These are phyloP conservation scores for Rhodotorula sp. DNA, from an alignment of 1,284 basidiomycete genomes.

Conservation along the genomic window DNA sequence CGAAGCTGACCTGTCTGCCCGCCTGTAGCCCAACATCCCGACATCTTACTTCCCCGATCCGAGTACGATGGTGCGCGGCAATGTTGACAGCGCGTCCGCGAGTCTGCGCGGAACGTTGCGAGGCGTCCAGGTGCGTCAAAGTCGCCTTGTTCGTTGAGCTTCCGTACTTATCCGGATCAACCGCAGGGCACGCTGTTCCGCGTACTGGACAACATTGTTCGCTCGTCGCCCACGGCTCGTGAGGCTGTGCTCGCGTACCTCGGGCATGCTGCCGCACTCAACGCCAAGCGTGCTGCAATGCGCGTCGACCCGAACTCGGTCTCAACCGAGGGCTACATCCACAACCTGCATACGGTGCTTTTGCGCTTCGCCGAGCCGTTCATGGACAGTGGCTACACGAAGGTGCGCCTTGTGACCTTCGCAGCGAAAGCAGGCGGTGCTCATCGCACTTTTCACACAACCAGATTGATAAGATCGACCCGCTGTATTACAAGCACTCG, in stretches of 20 bases:
- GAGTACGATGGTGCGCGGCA: slow-evolving; percentile 68
- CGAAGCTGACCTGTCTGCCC: background rate
- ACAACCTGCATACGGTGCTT: slow-evolving; percentile 80
- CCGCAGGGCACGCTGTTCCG: slow-evolving; percentile 75
- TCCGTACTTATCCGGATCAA: slow-evolving; percentile 25
- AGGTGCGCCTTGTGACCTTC: slow-evolving; percentile 57
- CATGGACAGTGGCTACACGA: slow-evolving; percentile 86
- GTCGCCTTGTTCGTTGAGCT: slow-evolving; percentile 33
- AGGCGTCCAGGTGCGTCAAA: slow-evolving; percentile 66
- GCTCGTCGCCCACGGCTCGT: slow-evolving; percentile 73
- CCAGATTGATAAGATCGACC: slow-evolving; percentile 88
- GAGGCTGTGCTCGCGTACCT: slow-evolving; percentile 87
- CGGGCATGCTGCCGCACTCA: slow-evolving; percentile 70
- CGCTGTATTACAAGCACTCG: slow-evolving; percentile 66
- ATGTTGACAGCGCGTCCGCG: slow-evolving; percentile 79
- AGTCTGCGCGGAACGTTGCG: slow-evolving; percentile 79
- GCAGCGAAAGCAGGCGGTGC: background rate
- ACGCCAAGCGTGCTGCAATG: slow-evolving; percentile 84
- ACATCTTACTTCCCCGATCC: slow-evolving; percentile 80
- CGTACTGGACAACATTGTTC: slow-evolving; percentile 83
- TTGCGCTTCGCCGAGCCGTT: slow-evolving; percentile 93
- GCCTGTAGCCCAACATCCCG: slow-evolving; percentile 68
- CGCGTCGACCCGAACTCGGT: slow-evolving; percentile 85
- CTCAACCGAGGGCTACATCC: slow-evolving; percentile 88
- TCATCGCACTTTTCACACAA: too few relatives aligned